Evolutionary conservation across 768 basidiomycete species (phyloP).

Genomic region (Leccinum uliginosum): DNA sequence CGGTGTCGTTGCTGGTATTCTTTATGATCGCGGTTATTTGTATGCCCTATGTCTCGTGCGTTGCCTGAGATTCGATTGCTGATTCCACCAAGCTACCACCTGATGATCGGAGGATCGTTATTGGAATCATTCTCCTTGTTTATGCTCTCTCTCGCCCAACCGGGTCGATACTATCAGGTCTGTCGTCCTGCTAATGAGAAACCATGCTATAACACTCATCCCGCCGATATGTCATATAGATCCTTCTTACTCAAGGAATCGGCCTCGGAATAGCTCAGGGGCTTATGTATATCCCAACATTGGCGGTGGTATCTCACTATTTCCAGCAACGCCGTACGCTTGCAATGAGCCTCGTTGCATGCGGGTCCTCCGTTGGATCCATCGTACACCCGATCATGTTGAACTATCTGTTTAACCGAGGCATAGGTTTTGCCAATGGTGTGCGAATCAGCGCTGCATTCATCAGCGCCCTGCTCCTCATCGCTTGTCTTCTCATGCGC

Average conservation of each 20-base stretch:
- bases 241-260: constrained; percentile 49
- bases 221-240: constrained; percentile 20
- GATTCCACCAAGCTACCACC: constrained; percentile 32
- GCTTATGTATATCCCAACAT: constrained; percentile 40
- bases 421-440: constrained; percentile 40
- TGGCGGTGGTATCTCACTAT: constrained; percentile 43
- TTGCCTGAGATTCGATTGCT: background rate
- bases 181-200: constrained; percentile 1
- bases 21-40: constrained; percentile 54
- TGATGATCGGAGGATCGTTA: constrained; percentile 42
- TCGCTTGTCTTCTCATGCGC: constrained; percentile 30
- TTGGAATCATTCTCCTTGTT: constrained; percentile 40
- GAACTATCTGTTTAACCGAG: constrained; percentile 22
- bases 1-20: constrained; percentile 41
- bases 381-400: constrained; percentile 29
- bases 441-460: constrained; percentile 48
- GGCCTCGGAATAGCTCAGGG: constrained; percentile 44
- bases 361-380: constrained; percentile 34
- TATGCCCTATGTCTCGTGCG: constrained; percentile 9
- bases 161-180: constrained; percentile 41
- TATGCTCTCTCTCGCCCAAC: constrained; percentile 43
- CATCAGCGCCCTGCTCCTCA: constrained; percentile 33
- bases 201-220: background rate
- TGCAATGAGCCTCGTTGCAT: constrained; percentile 40
- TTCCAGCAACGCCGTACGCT: constrained; percentile 38